Conservation (phyloP, 2,329 filamentous ascomycete species). For the Septoria linicola region DNA sequence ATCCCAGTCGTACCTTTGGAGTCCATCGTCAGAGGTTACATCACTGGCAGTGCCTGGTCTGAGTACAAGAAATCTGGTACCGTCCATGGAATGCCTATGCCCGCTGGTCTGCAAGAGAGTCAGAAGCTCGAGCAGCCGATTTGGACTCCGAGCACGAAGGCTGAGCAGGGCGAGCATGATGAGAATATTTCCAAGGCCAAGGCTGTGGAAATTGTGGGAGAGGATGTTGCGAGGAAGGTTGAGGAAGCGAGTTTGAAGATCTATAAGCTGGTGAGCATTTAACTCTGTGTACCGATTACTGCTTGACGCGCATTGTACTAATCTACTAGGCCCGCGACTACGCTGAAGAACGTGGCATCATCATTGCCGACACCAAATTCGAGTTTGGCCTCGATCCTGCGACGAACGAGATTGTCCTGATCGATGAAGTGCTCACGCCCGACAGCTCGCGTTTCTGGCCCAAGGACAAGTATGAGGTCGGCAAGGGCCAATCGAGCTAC, state of each 20-base stretch:
- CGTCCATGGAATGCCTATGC: slow-evolving; percentile 72
- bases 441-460: slow-evolving; percentile 80
- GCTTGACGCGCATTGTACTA: no score
- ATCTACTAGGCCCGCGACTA: slow-evolving; percentile 56
- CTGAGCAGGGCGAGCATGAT: slow-evolving; percentile 73
- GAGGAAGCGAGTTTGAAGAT: slow-evolving; percentile 64
- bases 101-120: slow-evolving; percentile 67
- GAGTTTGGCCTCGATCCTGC: slow-evolving; percentile 66
- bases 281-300: neutral
- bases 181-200: slow-evolving; percentile 78
- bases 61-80: slow-evolving; percentile 74
- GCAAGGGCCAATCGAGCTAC: slow-evolving; percentile 75
- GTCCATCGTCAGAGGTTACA: slow-evolving; percentile 84
- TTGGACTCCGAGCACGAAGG: slow-evolving; percentile 83
- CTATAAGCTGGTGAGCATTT: slow-evolving; percentile 54
- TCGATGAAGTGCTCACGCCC: slow-evolving; percentile 84
- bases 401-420: slow-evolving; percentile 67
- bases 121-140: slow-evolving; percentile 68
- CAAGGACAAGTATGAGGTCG: slow-evolving; percentile 67
- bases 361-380: slow-evolving; percentile 77
- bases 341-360: slow-evolving; percentile 65
- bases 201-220: slow-evolving; percentile 62
- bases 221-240: slow-evolving; percentile 62
- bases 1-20: slow-evolving; percentile 76
- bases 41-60: slow-evolving; percentile 80